Evolutionary conservation across 805 yeast genomes (phyloP).

Genomic region (Nakazawaea ernobii): DNA sequence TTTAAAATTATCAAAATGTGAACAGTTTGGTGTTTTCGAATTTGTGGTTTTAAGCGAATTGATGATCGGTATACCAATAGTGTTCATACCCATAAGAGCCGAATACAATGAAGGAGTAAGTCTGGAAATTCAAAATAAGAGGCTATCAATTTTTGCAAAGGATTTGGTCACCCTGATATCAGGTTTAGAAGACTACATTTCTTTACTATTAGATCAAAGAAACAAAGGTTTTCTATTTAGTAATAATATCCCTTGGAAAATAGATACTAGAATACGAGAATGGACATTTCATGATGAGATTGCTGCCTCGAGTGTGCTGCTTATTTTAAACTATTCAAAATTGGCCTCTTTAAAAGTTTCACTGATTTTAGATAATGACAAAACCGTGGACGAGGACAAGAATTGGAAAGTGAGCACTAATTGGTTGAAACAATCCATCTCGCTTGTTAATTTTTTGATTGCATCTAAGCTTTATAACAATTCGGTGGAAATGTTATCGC

Average conservation of each 20-base stretch:
- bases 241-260: slow-evolving; percentile 3
- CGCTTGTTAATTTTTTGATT: slow-evolving; percentile 4
- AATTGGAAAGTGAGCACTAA: slow-evolving; percentile 9
- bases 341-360: slow-evolving; percentile 1
- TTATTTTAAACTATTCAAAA: slow-evolving; percentile 1
- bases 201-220: neutral
- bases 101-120: neutral
- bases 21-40: too few species aligned
- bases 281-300: slow-evolving; percentile 8
- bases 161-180: slow-evolving; percentile 1
- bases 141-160: neutral
- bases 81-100: neutral
- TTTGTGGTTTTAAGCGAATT: neutral
- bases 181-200: slow-evolving; percentile 5
- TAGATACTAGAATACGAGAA: neutral
- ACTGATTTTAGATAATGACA: neutral
- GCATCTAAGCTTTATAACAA: neutral
- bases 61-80: neutral
- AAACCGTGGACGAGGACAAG: neutral
- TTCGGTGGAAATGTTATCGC: neutral
- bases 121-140: neutral
- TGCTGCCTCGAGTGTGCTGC: neutral
- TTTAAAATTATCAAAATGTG: too few species aligned
- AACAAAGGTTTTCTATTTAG: neutral
- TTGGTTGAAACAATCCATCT: slow-evolving; percentile 6